Conservation (phyloP, 2,329 filamentous ascomycete species). For the Nemania abortiva region DNA sequence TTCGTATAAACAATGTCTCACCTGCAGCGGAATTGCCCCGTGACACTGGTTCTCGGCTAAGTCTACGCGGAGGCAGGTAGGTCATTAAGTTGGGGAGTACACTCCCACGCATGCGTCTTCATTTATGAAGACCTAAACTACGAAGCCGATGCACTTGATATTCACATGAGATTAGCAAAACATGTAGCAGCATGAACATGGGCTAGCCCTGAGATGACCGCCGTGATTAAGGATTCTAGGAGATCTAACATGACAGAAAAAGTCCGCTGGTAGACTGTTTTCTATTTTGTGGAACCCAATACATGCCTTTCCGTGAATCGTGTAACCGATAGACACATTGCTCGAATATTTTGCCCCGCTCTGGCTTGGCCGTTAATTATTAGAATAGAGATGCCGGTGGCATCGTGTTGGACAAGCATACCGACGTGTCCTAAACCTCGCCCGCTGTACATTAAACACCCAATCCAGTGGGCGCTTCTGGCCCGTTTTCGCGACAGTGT, state of each 20-base stretch:
- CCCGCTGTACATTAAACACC: slow-evolving; percentile 14
- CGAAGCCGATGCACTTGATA: background rate
- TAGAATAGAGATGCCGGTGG: slow-evolving; percentile 15
- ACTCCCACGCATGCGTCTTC: background rate
- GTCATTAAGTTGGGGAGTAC: background rate
- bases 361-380: slow-evolving; percentile 7
- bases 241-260: background rate
- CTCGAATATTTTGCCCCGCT: background rate
- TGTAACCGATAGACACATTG: slow-evolving; percentile 1
- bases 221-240: background rate
- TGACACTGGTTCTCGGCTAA: background rate
- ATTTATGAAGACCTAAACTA: background rate
- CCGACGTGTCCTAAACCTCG: slow-evolving; percentile 25
- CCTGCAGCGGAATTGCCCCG: background rate
- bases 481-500: slow-evolving; percentile 8
- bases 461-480: slow-evolving; percentile 17
- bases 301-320: slow-evolving; percentile 10
- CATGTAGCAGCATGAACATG: background rate
- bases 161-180: background rate
- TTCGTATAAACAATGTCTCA: background rate
- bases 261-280: background rate
- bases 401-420: slow-evolving; percentile 13
- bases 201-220: background rate
- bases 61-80: background rate
- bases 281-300: slow-evolving; percentile 18